phyloP scores from a whole-genome alignment of 352 stramenopile genomes.

The Phytophthora constricta region DNA sequence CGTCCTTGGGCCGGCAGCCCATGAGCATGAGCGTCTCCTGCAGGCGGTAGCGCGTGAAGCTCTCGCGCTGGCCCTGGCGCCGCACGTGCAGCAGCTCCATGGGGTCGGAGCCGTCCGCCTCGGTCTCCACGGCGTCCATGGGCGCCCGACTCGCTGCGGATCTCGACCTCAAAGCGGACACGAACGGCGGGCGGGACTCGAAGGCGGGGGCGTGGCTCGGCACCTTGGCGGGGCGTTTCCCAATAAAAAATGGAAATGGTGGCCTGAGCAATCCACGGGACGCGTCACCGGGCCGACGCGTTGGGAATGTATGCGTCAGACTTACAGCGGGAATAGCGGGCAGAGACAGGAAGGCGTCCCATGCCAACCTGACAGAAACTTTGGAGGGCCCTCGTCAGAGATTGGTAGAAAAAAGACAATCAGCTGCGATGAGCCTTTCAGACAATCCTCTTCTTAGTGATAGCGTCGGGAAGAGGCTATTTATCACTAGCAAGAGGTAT shows the following conservation, averaged over 20 bases:
- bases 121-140: conserved; percentile 65
- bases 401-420: no score
- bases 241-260: conserved; percentile 8
- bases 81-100: conserved; percentile 82
- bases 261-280: not conserved
- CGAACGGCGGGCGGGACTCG: conserved; percentile 4
- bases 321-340: no score
- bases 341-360: no score
- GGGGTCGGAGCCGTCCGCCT: conserved; percentile 66
- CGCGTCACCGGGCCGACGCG: no score
- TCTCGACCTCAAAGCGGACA: conserved; percentile 3
- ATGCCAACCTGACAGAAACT: no score
- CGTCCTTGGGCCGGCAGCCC: conserved; percentile 81
- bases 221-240: conserved; percentile 29
- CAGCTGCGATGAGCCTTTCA: no score
- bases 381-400: no score
- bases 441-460: no score
- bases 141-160: conserved; percentile 9
- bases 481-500: no score
- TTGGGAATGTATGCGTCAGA: no score
- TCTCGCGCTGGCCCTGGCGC: conserved; percentile 56
- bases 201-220: conserved; percentile 23
- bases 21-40: conserved; percentile 91
- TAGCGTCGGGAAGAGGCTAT: no score
- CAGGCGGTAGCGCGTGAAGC: conserved; percentile 83